These are phyloP conservation scores for Brasilioporus rufonigricans DNA, from an alignment of 768 basidiomycete genomes.

Conservation along the genomic window DNA sequence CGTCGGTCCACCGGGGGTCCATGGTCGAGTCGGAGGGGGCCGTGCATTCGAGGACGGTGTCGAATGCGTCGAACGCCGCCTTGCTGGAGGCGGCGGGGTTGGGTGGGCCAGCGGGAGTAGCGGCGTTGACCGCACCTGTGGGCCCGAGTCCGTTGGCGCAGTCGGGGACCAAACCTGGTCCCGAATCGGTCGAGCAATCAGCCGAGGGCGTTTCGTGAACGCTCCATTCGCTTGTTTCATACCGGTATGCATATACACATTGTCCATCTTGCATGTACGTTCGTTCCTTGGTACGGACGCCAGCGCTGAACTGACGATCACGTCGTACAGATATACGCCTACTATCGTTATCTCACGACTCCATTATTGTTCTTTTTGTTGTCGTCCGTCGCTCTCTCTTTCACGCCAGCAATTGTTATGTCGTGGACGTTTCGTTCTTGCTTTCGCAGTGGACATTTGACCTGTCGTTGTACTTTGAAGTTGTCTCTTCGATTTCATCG, in stretches of 20 bases:
- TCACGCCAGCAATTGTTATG: too few relatives aligned
- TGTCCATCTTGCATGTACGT: background rate
- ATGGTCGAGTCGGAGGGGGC: conserved; percentile 1
- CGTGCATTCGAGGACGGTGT: conserved; percentile 20
- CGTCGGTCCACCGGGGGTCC: conserved; percentile 21
- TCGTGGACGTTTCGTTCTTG: too few relatives aligned
- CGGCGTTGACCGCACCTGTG: background rate
- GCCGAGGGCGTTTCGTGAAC: background rate
- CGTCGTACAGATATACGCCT: too few relatives aligned
- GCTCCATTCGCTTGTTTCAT: too few relatives aligned
- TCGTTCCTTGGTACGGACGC: background rate
- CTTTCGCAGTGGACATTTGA: too few relatives aligned
- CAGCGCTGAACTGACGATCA: too few relatives aligned
- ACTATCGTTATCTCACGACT: too few relatives aligned
- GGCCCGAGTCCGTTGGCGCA: conserved; percentile 25
- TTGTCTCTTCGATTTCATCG: too few relatives aligned
- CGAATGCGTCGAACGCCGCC: conserved; percentile 18
- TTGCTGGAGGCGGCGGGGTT: conserved; percentile 27
- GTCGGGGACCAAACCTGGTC: background rate
- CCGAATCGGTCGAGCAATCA: background rate
- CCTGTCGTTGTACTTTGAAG: too few relatives aligned
- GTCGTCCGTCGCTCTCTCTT: too few relatives aligned
- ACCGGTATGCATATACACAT: too few relatives aligned
- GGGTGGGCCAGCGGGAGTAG: background rate
- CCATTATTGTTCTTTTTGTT: too few relatives aligned